Evolutionary conservation across 192 early-diverging fungal genomes (phyloP), one percentile per base, ranked within the genome.

Genomic region (Cladochytrium replicatum): DNA sequence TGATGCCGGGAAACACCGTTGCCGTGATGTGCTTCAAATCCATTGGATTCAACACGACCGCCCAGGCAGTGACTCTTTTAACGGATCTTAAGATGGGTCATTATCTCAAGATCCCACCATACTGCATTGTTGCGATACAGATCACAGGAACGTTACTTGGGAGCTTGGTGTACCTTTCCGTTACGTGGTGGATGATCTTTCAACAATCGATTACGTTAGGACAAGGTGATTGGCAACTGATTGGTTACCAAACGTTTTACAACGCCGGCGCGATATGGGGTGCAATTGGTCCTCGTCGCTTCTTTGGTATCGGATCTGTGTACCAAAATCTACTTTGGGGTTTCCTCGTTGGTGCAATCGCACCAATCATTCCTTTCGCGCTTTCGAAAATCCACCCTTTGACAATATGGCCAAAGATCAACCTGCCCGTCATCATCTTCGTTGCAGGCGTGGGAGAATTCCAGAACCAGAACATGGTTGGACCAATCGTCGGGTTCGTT

Each of bases 21-120:
- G 82, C 79, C 52, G 87, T 89, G 42, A 80, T 89, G 29, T 78
- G 83, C 2, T 93, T 91, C 77, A 93, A 93, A 64, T 82, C 85
- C 8, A 77, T 86, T 46, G 86, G 84, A 37, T 83, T 80, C 59
- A 90, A 83, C 48, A 72, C 80, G 2, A 71, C 88, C 66, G 60
- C 69, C n/a, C 91, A 97, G 67, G 82, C 79, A 29, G 57, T 93
- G 24, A 69, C 70, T 21, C 79, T 93, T 24, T 55, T 82, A 4
- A 24, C 45, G 25, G 86, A 88, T 61, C 61, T 91, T n/a, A 91
- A 91, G 54, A 61, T 91, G 7, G 86, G 79, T 27, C 81, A 85
- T 43, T 88, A 86, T 64, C 70, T 80, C 56, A 82, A 88, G 58
- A 74, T 86, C 38, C 63, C 78, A 25, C 84, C 81, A 11, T 56